A percentile compares a stretch with the other conserved stretches of the same genome.
Evolutionary conservation across 2,329 filamentous ascomycete species (phyloP).

Genomic region (Aspergillus felis): DNA sequence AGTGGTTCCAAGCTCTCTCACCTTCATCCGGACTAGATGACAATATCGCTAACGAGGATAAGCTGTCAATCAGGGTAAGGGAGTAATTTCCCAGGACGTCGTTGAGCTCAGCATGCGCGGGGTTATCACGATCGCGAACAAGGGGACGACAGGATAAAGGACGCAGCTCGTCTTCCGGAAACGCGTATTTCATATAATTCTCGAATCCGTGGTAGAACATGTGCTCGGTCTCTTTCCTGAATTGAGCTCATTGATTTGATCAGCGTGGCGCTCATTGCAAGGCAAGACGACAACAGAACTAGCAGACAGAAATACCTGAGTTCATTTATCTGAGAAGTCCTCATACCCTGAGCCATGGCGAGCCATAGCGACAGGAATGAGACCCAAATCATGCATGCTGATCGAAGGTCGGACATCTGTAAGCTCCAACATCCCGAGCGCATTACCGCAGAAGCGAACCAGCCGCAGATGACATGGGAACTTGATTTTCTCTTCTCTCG

Average conservation of each 20-base stretch:
- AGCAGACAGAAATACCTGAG: slow-evolving; percentile 27
- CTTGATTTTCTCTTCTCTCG: slow-evolving; percentile 23
- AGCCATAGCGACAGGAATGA: slow-evolving; percentile 35
- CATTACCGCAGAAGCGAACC: slow-evolving; percentile 33
- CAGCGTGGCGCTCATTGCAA: neutral
- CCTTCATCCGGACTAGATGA: slow-evolving; percentile 60
- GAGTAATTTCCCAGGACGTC: slow-evolving; percentile 97
- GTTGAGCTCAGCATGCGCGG: slow-evolving; percentile 79
- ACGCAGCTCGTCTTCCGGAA: slow-evolving; percentile 91
- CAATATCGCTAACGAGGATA: slow-evolving; percentile 89
- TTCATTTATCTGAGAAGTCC: slow-evolving; percentile 30
- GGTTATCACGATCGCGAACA: slow-evolving; percentile 76
- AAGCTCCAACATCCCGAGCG: slow-evolving; percentile 38
- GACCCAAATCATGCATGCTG: slow-evolving; percentile 32
- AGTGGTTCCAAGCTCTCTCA: slow-evolving; percentile 63
- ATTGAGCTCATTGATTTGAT: neutral
- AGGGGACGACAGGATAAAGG: slow-evolving; percentile 81
- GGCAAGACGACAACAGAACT: neutral
- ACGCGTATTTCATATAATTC: slow-evolving; percentile 91
- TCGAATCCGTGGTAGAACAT: slow-evolving; percentile 98
- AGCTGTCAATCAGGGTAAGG: slow-evolving; percentile 87
- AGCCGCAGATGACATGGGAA: slow-evolving; percentile 22
- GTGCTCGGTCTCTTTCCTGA: slow-evolving; percentile 49
- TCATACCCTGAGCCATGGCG: slow-evolving; percentile 32
- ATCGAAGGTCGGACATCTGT: slow-evolving; percentile 32